Evolutionary conservation across 1,139 yeast genomes (phyloP), one percentile per base, ranked within the genome.

Genomic region (Yamadazyma oceani): DNA sequence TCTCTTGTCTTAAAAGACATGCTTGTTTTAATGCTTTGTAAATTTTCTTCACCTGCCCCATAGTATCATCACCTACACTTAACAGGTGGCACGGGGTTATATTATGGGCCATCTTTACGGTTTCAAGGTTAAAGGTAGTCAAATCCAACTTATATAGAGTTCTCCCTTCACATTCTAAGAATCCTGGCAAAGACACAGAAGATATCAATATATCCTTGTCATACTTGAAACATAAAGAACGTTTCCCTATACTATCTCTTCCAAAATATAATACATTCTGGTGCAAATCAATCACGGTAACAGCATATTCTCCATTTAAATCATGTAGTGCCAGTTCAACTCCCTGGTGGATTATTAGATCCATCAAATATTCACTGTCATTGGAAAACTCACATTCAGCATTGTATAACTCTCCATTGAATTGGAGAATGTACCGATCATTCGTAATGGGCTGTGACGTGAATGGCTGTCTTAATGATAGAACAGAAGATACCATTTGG

Each of bases 341-440:
- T 0, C 67, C 62, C 16, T 68, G 61, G 2, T 47, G 44, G 5
- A 61, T 34, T 1, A 46, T 34, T 4, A 17, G 32, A 2, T 37
- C 27, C 13, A 40, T 34, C 9, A 54, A 37, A 29, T 48, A 69
- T 10, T 46, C 53, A 0, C 75, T 71, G 45, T 72, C 75, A 40
- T 66, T 70, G 2, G 49, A 37, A 2, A 44, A 39, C 25, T 62
- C 49, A 23, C 84, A 75, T 26, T 75, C 81, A 1, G 58, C 53
- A 48, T 82, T 82, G 56, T 90, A 90, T 10, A 89, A 63, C 55
- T 90, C 97, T 0, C 97, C 98, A 56, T 92, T 92, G 62, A 84
- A 92, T 53, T 86, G 96, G 46, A 80, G 40, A 52, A 61, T 35
- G 42, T 54, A 58, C 12, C 56, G 57, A 7, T 56, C 60, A 13